These are phyloP conservation scores for Lavandula angustifolia DNA, from an alignment of 257 asterid species.

Conservation along the genomic window DNA sequence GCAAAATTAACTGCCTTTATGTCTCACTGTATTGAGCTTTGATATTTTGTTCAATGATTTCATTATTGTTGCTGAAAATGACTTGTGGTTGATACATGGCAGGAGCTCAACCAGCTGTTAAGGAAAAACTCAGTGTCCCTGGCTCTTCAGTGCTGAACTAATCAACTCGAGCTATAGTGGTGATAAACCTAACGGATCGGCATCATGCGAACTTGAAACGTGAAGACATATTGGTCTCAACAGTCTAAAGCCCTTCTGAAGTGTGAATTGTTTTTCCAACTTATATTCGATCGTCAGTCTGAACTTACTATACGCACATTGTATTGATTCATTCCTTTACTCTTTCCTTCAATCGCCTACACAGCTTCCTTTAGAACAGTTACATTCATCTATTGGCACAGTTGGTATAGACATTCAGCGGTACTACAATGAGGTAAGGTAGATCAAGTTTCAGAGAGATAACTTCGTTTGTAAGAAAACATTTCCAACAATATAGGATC, in stretches of 20 bases:
- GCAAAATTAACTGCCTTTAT: not conserved
- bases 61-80: slow-evolving; percentile 2
- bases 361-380: not conserved
- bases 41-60: not conserved
- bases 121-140: slow-evolving; percentile 40
- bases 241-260: slow-evolving; percentile 8
- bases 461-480: not conserved
- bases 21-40: not conserved
- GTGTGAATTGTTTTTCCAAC: not conserved
- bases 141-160: slow-evolving; percentile 39
- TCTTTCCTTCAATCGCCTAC: not conserved
- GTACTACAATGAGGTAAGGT: not conserved
- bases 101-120: slow-evolving; percentile 52
- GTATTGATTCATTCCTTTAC: too few relatives aligned
- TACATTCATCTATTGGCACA: not conserved
- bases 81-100: slow-evolving; percentile 32
- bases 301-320: too few relatives aligned
- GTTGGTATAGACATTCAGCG: not conserved
- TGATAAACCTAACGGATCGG: not conserved
- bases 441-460: not conserved
- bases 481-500: slow-evolving; percentile 17
- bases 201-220: not conserved
- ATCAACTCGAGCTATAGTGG: not conserved
- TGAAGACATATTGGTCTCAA: not conserved
- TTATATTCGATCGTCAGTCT: not conserved